A percentile compares a stretch with the other conserved stretches of the same genome.
phyloP scores from a whole-genome alignment of 2,329 filamentous ascomycete species.

The Decorospora gaudefroyi region DNA sequence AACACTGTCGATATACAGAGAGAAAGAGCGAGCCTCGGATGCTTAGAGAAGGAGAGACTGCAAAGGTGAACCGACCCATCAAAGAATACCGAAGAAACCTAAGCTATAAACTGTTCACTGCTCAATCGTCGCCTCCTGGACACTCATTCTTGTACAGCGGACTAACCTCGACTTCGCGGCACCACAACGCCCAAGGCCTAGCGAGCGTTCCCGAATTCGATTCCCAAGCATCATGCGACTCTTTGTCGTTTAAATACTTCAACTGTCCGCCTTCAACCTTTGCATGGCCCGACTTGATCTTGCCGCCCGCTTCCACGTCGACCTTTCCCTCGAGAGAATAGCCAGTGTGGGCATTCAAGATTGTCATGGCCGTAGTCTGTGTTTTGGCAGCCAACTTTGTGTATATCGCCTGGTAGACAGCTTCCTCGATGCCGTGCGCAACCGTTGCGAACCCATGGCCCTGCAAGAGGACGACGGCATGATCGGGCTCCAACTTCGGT shows the following conservation, averaged over 20 bases:
- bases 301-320: conserved; percentile 46
- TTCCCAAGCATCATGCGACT: conserved; percentile 50
- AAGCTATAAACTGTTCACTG: conserved; percentile 3
- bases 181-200: conserved; percentile 53
- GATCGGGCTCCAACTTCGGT: conserved; percentile 40
- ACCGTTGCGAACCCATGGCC: conserved; percentile 54
- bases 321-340: conserved; percentile 49
- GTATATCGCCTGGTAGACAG: conserved; percentile 53
- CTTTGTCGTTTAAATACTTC: conserved; percentile 50
- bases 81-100: no score
- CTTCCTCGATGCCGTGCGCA: conserved; percentile 51
- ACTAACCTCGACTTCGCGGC: conserved; percentile 48
- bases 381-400: conserved; percentile 48
- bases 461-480: conserved; percentile 49
- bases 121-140: conserved; percentile 37
- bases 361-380: conserved; percentile 47
- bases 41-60: background rate
- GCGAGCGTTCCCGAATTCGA: conserved; percentile 40
- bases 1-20: background rate
- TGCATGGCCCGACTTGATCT: conserved; percentile 49
- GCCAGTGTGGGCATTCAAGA: conserved; percentile 43
- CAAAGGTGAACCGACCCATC: no score
- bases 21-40: background rate
- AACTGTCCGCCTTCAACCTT: conserved; percentile 51
- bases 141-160: conserved; percentile 50